Evolutionary conservation across 805 yeast species (phyloP).

Genomic region (Candida gorgasii): DNA sequence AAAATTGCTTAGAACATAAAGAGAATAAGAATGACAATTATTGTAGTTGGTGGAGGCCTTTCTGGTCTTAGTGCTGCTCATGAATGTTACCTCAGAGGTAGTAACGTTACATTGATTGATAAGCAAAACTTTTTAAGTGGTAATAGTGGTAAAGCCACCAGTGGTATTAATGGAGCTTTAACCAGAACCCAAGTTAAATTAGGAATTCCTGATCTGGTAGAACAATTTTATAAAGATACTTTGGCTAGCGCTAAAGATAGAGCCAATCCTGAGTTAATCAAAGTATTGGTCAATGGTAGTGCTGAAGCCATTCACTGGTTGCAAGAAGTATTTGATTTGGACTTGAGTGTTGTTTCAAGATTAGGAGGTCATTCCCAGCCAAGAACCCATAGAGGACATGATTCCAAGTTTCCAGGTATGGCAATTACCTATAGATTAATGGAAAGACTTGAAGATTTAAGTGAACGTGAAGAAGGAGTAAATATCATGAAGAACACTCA

Average conservation of each 20-base stretch:
- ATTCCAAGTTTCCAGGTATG: conserved; percentile 64
- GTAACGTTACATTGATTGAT: conserved; percentile 54
- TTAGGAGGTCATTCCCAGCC: conserved; percentile 82
- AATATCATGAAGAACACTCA: conserved; percentile 41
- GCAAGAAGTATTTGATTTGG: conserved; percentile 59
- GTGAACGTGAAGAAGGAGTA: conserved; percentile 41
- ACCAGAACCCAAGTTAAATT: conserved; percentile 58
- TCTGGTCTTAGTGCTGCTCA: conserved; percentile 67
- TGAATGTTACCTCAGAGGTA: conserved; percentile 54
- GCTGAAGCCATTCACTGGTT: conserved; percentile 74
- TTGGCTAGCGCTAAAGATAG: conserved; percentile 61
- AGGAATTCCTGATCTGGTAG: conserved; percentile 55
- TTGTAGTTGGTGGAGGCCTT: conserved; percentile 65
- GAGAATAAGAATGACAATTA: conserved; percentile 33
- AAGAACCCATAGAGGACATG: conserved; percentile 79
- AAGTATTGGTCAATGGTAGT: conserved; percentile 60
- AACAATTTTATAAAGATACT: conserved; percentile 65
- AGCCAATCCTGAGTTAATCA: conserved; percentile 59
- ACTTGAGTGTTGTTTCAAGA: conserved; percentile 67
- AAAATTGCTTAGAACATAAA: no score
- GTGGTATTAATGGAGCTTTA: conserved; percentile 72
- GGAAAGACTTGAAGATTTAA: conserved; percentile 50
- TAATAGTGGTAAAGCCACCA: conserved; percentile 66
- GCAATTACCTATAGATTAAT: conserved; percentile 58
- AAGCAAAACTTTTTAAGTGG: conserved; percentile 64